Evolutionary conservation across 2,329 filamentous ascomycete species (phyloP).

Genomic region (Colletotrichum camelliae): DNA sequence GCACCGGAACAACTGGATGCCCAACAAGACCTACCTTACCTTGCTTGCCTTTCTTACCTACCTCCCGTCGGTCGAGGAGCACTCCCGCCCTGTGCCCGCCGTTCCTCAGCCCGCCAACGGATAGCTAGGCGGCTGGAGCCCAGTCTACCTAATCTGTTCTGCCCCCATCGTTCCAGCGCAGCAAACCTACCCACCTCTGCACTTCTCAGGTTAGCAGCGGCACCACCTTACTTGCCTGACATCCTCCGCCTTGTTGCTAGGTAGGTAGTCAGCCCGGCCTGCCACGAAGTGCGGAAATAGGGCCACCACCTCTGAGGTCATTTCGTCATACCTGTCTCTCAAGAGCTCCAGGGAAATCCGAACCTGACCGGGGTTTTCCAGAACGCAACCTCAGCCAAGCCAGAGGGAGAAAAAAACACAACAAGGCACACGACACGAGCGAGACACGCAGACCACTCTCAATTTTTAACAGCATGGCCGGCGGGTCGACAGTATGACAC

Average conservation of each 20-base stretch:
- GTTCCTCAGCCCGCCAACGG: not conserved
- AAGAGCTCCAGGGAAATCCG: not conserved
- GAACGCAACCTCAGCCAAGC: not conserved
- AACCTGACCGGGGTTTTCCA: not conserved
- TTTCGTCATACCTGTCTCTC: slow-evolving; percentile 9
- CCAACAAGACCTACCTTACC: not conserved
- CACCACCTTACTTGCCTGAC: not conserved
- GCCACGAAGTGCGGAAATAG: not conserved
- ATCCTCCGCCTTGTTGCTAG: not conserved
- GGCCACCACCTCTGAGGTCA: not conserved
- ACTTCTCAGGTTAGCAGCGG: not conserved
- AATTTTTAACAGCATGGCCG: slow-evolving; percentile 4
- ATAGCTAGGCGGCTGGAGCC: no score
- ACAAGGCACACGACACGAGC: not conserved
- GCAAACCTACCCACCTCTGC: not conserved
- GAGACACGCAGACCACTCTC: no score
- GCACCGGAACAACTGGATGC: not conserved
- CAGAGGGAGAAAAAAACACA: no score
- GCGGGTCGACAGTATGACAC: slow-evolving; percentile 19
- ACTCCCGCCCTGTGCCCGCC: no score
- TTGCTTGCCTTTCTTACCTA: no score
- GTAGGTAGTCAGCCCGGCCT: not conserved
- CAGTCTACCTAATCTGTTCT: no score
- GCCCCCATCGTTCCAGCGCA: not conserved
- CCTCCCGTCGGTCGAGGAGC: not conserved